phyloP scores from a whole-genome alignment of 2,329 filamentous ascomycete genomes.

The Colletotrichum acutatum region DNA sequence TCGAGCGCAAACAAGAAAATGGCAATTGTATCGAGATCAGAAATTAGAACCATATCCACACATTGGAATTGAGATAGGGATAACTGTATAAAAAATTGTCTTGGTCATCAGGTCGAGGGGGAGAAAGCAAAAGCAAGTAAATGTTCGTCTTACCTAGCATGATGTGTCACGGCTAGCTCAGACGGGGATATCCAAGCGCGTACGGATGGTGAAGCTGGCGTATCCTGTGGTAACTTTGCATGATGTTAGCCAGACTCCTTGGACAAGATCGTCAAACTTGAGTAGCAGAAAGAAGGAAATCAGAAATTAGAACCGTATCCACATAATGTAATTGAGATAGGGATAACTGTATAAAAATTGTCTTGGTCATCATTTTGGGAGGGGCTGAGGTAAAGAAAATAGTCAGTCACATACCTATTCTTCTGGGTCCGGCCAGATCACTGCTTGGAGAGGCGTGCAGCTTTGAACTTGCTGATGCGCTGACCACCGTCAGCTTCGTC shows the following conservation, averaged over 20 bases:
- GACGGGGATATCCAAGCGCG: neutral
- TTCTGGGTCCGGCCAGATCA: constrained; percentile 45
- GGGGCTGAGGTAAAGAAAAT: neutral
- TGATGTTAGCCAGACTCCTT: neutral
- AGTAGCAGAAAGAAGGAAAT: neutral
- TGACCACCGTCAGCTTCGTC: constrained; percentile 73
- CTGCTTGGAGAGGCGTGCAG: constrained; percentile 70
- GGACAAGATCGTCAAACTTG: neutral
- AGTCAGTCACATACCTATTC: constrained; percentile 34
- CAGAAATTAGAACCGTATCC: constrained; percentile 12
- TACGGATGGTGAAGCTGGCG: neutral
- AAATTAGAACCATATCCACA: constrained; percentile 35
- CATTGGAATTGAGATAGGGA: constrained; percentile 29
- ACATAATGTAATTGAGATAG: constrained; percentile 30
- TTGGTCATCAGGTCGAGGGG: constrained; percentile 27
- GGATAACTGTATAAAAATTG: constrained; percentile 33
- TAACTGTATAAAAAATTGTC: constrained; percentile 31
- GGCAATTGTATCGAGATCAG: constrained; percentile 5
- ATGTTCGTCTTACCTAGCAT: neutral
- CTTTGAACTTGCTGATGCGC: constrained; percentile 79
- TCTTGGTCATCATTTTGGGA: constrained; percentile 32
- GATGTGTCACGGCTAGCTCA: neutral
- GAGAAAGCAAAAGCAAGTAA: neutral
- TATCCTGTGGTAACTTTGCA: neutral
- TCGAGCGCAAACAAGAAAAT: neutral